phyloP scores from a whole-genome alignment of 768 basidiomycete species.

The Boletus patriciae region DNA sequence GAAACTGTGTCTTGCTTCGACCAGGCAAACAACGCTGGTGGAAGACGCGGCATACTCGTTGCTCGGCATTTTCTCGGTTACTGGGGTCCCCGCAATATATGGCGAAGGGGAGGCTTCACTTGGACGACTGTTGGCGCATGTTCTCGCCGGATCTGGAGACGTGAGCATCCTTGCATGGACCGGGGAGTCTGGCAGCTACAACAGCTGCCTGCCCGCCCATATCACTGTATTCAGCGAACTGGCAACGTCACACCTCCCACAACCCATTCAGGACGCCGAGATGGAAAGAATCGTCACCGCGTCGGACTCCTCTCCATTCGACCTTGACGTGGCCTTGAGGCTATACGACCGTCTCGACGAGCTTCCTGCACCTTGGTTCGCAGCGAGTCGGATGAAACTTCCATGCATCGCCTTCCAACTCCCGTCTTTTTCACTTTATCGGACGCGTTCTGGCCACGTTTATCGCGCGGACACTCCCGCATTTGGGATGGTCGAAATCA shows the following conservation, averaged over 20 bases:
- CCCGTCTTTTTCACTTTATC: not conserved
- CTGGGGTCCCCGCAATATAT: not conserved
- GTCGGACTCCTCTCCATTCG: not conserved
- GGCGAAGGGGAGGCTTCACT: not conserved
- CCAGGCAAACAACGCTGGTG: not conserved
- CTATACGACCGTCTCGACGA: not conserved
- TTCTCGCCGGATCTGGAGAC: not conserved
- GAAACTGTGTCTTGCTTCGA: not conserved
- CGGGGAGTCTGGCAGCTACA: not conserved
- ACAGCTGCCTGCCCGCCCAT: not conserved
- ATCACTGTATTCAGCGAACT: not conserved
- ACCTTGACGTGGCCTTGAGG: not conserved
- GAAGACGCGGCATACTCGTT: not conserved
- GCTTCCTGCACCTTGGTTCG: not conserved
- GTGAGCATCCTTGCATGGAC: not conserved
- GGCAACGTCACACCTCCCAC: not conserved
- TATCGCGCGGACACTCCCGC: not conserved
- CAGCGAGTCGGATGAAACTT: slow-evolving; percentile 8
- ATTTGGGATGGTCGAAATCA: slow-evolving; percentile 1
- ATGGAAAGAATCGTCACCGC: not conserved
- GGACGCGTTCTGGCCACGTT: not conserved
- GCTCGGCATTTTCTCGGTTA: too few species aligned
- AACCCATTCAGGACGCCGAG: not conserved
- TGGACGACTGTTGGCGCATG: not conserved
- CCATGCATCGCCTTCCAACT: slow-evolving; percentile 4